Percentiles rank a stretch among this genome's conserved stretches.
phyloP scores from a whole-genome alignment of 129 eudicot genomes.

The Gnaphalium uliginosum region DNA sequence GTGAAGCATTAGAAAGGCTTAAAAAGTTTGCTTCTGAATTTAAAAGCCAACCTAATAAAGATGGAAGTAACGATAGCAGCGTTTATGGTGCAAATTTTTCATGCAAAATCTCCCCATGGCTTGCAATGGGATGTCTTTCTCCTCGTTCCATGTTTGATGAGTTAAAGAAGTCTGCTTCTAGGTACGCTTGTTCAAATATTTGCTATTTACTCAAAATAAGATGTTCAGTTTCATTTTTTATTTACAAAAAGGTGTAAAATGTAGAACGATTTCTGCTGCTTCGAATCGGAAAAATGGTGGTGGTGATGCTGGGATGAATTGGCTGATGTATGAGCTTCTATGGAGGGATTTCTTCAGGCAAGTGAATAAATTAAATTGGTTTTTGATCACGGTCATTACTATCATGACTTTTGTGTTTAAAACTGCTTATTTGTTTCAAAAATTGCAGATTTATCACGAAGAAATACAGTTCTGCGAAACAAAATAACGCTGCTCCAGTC shows the following conservation, averaged over 20 bases:
- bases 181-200: conserved; percentile 37
- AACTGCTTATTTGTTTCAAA: not conserved
- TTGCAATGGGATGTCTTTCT: conserved; percentile 95
- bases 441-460: conserved; percentile 67
- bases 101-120: conserved; percentile 96
- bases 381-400: not conserved
- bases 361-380: conserved; percentile 2
- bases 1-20: conserved; percentile 82
- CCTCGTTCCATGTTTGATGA: conserved; percentile 94
- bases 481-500: conserved; percentile 65
- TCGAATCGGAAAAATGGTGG: conserved; percentile 56
- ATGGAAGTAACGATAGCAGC: conserved; percentile 70
- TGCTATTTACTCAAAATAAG: not conserved
- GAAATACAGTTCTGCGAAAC: conserved; percentile 80
- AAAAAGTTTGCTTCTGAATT: conserved; percentile 80
- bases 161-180: conserved; percentile 79
- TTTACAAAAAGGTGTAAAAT: conserved; percentile 15
- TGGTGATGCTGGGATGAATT: conserved; percentile 76
- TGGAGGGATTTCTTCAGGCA: conserved; percentile 99
- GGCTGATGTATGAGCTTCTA: conserved; percentile 87
- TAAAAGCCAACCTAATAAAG: conserved; percentile 69
- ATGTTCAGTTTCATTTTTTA: not conserved
- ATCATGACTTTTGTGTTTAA: not conserved
- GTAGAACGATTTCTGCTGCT: conserved; percentile 70
- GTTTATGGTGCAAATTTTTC: conserved; percentile 89